These are phyloP conservation scores for Sistotremastrum niveocremeum DNA, from an alignment of 768 basidiomycete species.

Conservation along the genomic window DNA sequence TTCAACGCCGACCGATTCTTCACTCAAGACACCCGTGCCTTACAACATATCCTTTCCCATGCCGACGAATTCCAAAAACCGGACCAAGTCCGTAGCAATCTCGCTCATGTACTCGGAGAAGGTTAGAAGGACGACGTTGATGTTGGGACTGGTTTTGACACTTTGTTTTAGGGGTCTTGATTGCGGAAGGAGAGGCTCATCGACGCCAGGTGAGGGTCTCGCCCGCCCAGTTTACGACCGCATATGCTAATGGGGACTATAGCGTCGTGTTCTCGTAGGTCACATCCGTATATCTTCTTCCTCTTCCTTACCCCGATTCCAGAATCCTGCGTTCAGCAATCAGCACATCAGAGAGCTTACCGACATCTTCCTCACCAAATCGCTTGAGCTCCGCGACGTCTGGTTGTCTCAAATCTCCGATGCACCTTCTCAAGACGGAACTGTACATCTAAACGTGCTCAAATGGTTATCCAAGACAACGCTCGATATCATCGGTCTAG, in stretches of 20 bases:
- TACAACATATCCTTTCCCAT: conserved; percentile 52
- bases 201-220: conserved; percentile 22
- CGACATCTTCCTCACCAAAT: conserved; percentile 8
- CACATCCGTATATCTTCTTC: background rate
- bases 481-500: conserved; percentile 14
- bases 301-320: background rate
- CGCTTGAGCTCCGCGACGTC: conserved; percentile 33
- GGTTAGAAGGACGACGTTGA: conserved; percentile 1
- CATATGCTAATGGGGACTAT: background rate
- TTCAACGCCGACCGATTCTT: conserved; percentile 23
- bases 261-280: conserved; percentile 6
- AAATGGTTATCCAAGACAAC: conserved; percentile 23
- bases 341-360: conserved; percentile 13
- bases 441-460: conserved; percentile 17
- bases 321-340: conserved; percentile 14
- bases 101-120: conserved; percentile 28
- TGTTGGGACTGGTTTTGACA: background rate
- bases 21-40: conserved; percentile 47
- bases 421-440: conserved; percentile 6
- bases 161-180: background rate
- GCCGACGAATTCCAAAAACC: conserved; percentile 44
- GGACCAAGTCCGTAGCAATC: conserved; percentile 19
- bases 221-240: background rate
- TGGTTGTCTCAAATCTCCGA: conserved; percentile 25
- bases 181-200: conserved; percentile 19